Conservation (phyloP, 2,329 filamentous ascomycete species). For the Microcera coccophila region DNA sequence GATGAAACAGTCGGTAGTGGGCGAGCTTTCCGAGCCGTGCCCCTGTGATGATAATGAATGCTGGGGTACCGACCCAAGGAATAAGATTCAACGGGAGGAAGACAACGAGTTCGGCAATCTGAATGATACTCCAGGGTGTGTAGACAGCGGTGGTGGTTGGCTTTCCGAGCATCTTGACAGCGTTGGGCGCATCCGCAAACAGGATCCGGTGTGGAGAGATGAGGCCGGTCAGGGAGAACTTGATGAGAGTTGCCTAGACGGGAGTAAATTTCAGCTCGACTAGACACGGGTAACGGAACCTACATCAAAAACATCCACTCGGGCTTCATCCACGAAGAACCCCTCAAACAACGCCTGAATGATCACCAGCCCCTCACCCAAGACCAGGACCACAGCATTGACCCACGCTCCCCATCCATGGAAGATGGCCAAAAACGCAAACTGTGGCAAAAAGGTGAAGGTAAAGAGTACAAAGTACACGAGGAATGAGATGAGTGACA, state of each 20-base stretch:
- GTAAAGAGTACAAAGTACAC: conserved; percentile 84
- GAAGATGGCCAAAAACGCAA: conserved; percentile 83
- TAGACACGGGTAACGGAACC: conserved; percentile 27
- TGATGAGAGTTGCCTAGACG: conserved; percentile 65
- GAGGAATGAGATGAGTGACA: conserved; percentile 75
- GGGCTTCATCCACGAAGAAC: conserved; percentile 74
- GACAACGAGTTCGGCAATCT: conserved; percentile 79
- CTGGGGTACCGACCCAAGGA: conserved; percentile 73
- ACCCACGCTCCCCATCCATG: conserved; percentile 86
- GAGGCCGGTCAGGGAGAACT: conserved; percentile 66
- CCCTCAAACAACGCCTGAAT: conserved; percentile 69
- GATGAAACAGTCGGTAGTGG: conserved; percentile 85
- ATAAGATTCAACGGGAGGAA: conserved; percentile 83
- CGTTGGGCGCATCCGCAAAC: conserved; percentile 63
- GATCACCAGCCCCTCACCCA: conserved; percentile 76
- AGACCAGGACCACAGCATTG: conserved; percentile 78
- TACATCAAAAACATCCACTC: conserved; percentile 81
- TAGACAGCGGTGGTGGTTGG: conserved; percentile 74
- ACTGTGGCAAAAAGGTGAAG: conserved; percentile 84
- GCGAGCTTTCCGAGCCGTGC: conserved; percentile 83
- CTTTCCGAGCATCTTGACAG: conserved; percentile 77
- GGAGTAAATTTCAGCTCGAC: background rate
- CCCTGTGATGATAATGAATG: conserved; percentile 85
- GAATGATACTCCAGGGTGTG: conserved; percentile 84
- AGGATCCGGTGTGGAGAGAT: conserved; percentile 63